Base-by-base conservation (phyloP, 352 stramenopile genomes). In the Pythium plurisporium region DNA sequence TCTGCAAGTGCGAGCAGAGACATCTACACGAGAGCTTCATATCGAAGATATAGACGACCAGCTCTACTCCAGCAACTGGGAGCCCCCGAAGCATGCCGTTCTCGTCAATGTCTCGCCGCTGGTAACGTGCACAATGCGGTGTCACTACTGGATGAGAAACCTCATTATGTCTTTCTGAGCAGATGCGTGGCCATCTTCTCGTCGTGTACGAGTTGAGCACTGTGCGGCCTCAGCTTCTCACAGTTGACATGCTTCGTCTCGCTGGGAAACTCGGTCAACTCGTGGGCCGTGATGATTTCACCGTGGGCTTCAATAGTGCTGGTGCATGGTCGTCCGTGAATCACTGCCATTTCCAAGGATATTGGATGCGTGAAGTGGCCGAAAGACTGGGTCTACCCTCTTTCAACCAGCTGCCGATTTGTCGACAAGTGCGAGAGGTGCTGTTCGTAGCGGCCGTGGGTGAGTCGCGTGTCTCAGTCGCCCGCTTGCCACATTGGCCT, bases 301-400 rank as follows among this genome's bases (percentile, higher is more conserved):
- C 25, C 5, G 6, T 52, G 76, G 82, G 79, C 5, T 91, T 89
- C 58, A 91, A 91, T 54, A 87, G 82, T 46, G 60, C 65, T 26
- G 82, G 82, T 19, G 82, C 82, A 15, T 91, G 82, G 82, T 86
- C 82, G 9, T 89, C 79, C 4, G 82, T 91, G 10, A 87, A 89
- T 44, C 79, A 91, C 49, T 82, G 84, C 42, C 82, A 91, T 30
- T 73, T 89, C 4, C 82, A 91, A 61, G 73, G 71, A 0, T 86
- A 79, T 30, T 87, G 84, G 55, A 73, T 82, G 31, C 30, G 65
- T 42, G 45, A 71, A 11, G 23, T 67, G 1, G 12, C 36, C 12
- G 29, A 54, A 42, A 34, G 14, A 10, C 15, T 8, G 41, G 33
- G 30, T 14, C 12, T 46, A n/a, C 6, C 25, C 25, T 22, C 26